Percentiles rank a stretch among this genome's conserved stretches.
Evolutionary conservation across 108 stramenopile genomes (phyloP).

Genomic region (Nitzschia sp.): DNA sequence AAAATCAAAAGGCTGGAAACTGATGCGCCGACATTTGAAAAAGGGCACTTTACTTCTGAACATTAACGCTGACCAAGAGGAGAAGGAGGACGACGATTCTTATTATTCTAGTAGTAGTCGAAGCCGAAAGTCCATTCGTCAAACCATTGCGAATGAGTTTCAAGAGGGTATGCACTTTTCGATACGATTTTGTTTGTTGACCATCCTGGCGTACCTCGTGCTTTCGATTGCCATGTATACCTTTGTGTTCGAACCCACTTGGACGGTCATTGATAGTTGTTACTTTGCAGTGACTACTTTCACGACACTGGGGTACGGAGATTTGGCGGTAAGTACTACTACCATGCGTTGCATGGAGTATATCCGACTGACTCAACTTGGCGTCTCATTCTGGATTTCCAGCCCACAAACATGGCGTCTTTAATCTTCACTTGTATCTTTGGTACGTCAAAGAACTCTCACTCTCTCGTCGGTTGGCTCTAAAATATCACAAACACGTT

Average conservation of each 20-base stretch:
- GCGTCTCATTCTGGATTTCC: neutral
- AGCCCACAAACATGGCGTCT: slow-evolving; percentile 3
- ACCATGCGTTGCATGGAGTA: neutral
- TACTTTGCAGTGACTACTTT: slow-evolving; percentile 43
- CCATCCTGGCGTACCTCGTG: slow-evolving; percentile 26
- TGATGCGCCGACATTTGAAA: slow-evolving; percentile 1
- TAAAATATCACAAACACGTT: too few species aligned
- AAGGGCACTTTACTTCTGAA: neutral
- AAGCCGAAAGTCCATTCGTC: neutral
- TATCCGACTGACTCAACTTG: neutral
- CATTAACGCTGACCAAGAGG: neutral
- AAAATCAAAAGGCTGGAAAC: neutral
- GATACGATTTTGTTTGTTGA: slow-evolving; percentile 9
- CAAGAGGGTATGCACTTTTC: slow-evolving; percentile 13
- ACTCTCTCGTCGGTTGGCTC: too few species aligned
- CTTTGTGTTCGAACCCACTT: slow-evolving; percentile 28
- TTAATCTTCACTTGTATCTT: slow-evolving; percentile 21
- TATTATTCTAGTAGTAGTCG: too few species aligned
- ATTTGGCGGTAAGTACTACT: slow-evolving; percentile 18
- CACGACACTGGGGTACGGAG: slow-evolving; percentile 45
- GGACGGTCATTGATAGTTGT: slow-evolving; percentile 32
- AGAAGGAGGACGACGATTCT: too few species aligned
- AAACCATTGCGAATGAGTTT: slow-evolving; percentile 2
- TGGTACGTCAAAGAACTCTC: too few species aligned
- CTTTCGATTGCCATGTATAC: slow-evolving; percentile 20